Conservation (phyloP, 2,329 filamentous ascomycete genomes). For the Calonectria pseudoturangicola region DNA sequence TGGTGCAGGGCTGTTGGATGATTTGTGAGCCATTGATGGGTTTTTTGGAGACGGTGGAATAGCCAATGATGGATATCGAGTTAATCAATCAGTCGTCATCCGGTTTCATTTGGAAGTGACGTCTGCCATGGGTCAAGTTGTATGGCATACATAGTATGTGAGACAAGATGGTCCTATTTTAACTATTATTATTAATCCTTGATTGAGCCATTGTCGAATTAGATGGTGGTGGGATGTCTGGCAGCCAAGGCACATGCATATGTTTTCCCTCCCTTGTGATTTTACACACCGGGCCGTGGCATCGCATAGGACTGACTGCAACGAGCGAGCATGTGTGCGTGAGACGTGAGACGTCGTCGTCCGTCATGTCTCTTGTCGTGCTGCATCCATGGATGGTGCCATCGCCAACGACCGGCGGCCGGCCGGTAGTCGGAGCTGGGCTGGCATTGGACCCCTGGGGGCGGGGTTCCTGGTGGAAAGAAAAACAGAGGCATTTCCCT, state of each 20-base stretch:
- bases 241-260: neutral
- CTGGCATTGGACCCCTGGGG: conserved; percentile 30
- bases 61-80: conserved; percentile 45
- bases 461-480: conserved; percentile 17
- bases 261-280: conserved; percentile 1
- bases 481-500: conserved; percentile 42
- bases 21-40: conserved; percentile 17
- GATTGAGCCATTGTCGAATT: neutral
- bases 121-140: neutral
- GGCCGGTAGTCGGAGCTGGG: conserved; percentile 55
- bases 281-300: neutral
- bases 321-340: neutral
- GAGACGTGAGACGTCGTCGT: conserved; percentile 1
- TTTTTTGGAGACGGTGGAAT: neutral
- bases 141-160: neutral
- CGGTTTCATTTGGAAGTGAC: conserved; percentile 9
- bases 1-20: conserved; percentile 19
- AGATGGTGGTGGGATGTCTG: neutral
- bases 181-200: neutral
- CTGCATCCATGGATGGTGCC: conserved; percentile 45
- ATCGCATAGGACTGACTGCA: neutral
- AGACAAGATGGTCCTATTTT: neutral
- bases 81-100: conserved; percentile 55
- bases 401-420: conserved; percentile 48
- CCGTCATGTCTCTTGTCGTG: conserved; percentile 34